Base-by-base conservation (phyloP, 306 rosid genomes). In the Senna siamea region DNA sequence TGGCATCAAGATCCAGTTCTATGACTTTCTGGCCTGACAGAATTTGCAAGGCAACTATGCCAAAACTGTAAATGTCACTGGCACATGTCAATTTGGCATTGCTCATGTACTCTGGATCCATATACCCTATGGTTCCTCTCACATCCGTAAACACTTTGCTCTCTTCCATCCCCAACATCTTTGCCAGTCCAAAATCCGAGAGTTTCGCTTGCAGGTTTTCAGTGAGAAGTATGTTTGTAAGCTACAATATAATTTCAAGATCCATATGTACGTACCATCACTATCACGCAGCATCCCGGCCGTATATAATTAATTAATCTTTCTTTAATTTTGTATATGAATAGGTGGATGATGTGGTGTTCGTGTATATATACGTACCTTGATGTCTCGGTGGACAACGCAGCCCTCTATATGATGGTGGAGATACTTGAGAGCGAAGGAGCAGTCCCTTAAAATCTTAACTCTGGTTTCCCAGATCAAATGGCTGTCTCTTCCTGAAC, bases 51-150 rank as follows among this genome's bases (percentile, higher is more conserved):
- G 80, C 73, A 64, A 93, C 97, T 70, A 91, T 89, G 5, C 98
- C 97, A 48, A 91, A 91, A 76, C 98, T 91, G 43, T 89, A 93
- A 14, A 91, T 71, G 60, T 93, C 97, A 82, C 98, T 93, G 0
- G 93, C 92, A 52, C 97, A 85, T 0, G 96, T 93, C 41, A 93
- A 74, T 80, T 88, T 88, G 58, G 97, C 93, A 78, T 88, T 91
- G 72, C 88, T 91, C 97, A 93, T 89, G 78, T 93, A 93, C 76
- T 93, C 98, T 2, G 98, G 98, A 75, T 93, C 98, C 98, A 93
- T 93, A 56, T 90, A 93, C 0, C 98, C 98, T 76, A 89, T 87
- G 19, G 97, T 93, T 82, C 98, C 97, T 80, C 93, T 86, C 23
- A 93, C 91, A 71, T 79, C 97, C 15, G 97, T 89, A 52, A 91